A percentile compares a stretch with the other conserved stretches of the same genome.
Evolutionary conservation across 2,329 filamentous ascomycete genomes (phyloP).

Genomic region (Alternaria conjuncta): DNA sequence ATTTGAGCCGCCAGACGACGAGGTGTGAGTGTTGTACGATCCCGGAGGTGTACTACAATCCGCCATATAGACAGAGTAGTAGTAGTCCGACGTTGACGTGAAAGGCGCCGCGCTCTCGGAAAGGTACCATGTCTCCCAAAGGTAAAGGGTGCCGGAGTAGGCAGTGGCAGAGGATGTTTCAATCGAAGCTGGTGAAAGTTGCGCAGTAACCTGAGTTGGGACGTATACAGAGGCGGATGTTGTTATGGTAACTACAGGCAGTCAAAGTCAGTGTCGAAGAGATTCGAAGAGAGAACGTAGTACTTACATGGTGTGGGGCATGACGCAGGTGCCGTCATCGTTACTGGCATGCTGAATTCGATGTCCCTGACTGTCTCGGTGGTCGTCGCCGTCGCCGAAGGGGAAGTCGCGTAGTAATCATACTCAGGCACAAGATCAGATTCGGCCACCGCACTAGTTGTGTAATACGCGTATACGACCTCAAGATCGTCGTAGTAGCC

Average conservation of each 20-base stretch:
- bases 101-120: slow-evolving; percentile 34
- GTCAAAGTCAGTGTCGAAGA: not conserved
- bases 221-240: slow-evolving; percentile 26
- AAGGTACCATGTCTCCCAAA: slow-evolving; percentile 36
- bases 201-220: slow-evolving; percentile 30
- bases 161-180: slow-evolving; percentile 8
- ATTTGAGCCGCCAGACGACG: not conserved
- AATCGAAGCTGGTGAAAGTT: slow-evolving; percentile 33
- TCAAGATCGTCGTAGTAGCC: slow-evolving; percentile 18
- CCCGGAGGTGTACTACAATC: slow-evolving; percentile 28
- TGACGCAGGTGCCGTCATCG: slow-evolving; percentile 37
- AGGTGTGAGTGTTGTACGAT: slow-evolving; percentile 7
- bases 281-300: not conserved
- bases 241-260: slow-evolving; percentile 20
- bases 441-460: slow-evolving; percentile 25
- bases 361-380: slow-evolving; percentile 11
- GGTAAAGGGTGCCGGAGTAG: slow-evolving; percentile 10
- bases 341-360: slow-evolving; percentile 37
- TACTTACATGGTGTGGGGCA: slow-evolving; percentile 31
- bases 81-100: slow-evolving; percentile 22
- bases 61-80: slow-evolving; percentile 35
- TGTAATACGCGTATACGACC: slow-evolving; percentile 30
- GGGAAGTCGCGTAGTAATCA: slow-evolving; percentile 12
- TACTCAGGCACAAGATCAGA: slow-evolving; percentile 31
- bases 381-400: slow-evolving; percentile 6